Conservation (phyloP, 371 early-diverging fungal species). For the Aphelidium insulamus region DNA sequence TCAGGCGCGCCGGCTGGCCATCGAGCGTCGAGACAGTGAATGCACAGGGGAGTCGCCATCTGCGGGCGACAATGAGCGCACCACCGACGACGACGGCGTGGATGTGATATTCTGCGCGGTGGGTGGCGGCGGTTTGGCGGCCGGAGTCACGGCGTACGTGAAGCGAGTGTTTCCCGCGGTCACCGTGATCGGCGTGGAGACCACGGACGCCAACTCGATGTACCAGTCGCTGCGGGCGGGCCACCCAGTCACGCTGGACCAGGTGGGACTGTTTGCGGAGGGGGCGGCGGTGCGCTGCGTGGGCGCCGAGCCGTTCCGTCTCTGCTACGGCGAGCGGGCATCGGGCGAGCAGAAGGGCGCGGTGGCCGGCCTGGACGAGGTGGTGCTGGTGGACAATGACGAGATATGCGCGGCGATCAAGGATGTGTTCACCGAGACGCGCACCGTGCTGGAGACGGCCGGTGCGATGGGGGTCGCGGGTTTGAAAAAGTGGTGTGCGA, state of each 20-base stretch:
- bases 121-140: conserved; percentile 87
- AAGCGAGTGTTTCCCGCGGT: conserved; percentile 68
- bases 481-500: conserved; percentile 45
- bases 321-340: conserved; percentile 25
- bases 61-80: background rate
- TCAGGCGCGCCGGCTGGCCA: conserved; percentile 30
- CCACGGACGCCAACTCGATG: conserved; percentile 79
- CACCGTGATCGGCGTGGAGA: conserved; percentile 74
- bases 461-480: conserved; percentile 80
- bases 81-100: conserved; percentile 20
- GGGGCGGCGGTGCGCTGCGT: conserved; percentile 83
- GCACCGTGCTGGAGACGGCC: conserved; percentile 82
- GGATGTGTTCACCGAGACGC: conserved; percentile 81
- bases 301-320: conserved; percentile 62
- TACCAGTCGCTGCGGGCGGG: conserved; percentile 37
- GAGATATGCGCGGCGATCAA: conserved; percentile 96
- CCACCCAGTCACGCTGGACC: conserved; percentile 31
- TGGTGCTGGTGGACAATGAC: conserved; percentile 74
- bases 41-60: too few relatives aligned
- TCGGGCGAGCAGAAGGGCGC: too few relatives aligned
- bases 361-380: conserved; percentile 63
- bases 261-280: conserved; percentile 90
- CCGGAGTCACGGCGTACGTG: conserved; percentile 73
- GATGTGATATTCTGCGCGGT: conserved; percentile 68
- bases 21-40: background rate